Evolutionary conservation across 768 basidiomycete genomes (phyloP), one percentile per base, ranked within the genome.

Genomic region (Lanmaoa pseudosensibilis): DNA sequence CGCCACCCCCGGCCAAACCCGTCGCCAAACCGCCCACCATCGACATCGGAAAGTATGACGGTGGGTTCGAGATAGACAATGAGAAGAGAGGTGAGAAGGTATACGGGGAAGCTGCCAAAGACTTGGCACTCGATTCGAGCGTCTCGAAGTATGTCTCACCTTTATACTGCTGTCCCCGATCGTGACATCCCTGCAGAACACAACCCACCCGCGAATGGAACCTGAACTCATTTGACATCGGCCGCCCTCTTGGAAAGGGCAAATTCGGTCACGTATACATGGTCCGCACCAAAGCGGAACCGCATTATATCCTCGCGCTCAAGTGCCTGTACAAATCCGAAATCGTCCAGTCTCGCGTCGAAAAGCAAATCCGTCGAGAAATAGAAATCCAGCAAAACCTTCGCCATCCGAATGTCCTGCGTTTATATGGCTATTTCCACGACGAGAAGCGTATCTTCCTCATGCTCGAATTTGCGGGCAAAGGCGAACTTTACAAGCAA

Each of bases 201-300:
- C 80, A 76, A 37, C 92, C 90, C 19, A 93, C 92, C 0, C 83
- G 86, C 19, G 91, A 93, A 65, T 94, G 94, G 88, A 85, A 83
- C 32, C 77, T 98, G 5, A 83, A 84, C 56, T 81, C 86, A 52
- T 97, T 99, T 64, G 93, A 97, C 60, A 96, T 98, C 66, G 96
- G 97, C 18, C 85, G 94, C 12, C 94, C 94, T 4, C 81, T 99
- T 2, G 97, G 97, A n/a, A 98, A 98, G 71, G 97, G 97, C 45
- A 98, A 98, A 77, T 99, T 98, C 64, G 97, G 97, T 1, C 90
- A 94, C 3, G 97, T 99, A 25, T 98, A 99, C 78, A 95, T 98
- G 88, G 94, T 96, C 44, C 85, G 95, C 49, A 98, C 96, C 19
- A 96, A 95, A 72, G 72, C 77, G 57, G 83, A 87, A 56, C 93